Base-by-base conservation (phyloP, 441 rosid species). In the Mallotus repandus region DNA sequence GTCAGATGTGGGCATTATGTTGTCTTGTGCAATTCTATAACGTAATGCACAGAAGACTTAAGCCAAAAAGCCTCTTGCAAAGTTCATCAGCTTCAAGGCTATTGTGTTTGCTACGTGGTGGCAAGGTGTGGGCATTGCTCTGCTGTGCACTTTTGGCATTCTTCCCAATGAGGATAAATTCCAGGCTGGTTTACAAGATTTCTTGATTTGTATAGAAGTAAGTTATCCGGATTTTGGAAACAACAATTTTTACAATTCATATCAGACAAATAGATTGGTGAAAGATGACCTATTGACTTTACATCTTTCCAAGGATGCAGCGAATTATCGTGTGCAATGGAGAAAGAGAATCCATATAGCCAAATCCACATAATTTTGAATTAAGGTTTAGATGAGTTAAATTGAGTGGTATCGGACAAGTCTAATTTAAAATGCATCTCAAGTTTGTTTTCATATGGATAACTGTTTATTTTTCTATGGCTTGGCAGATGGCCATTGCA, bases 41-140 rank as follows among this genome's bases (percentile, higher is more conserved):
- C 57, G 92, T 80, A 21, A 87, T 89, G 12, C 94, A 89, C 49
- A 93, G 91, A 81, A 83, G 88, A 21, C 94, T 95, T 55, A 81
- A 78, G 68, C 84, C 85, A 9, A 93, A 78, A 91, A 82, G 83
- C 98, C 97, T 1, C 84, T 91, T 13, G 91, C 95, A 9, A 95
- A 91, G 84, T 91, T 95, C 76, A 83, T 91, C 62, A 95, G 99
- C 91, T 93, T 93, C 86, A 95, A 95, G 80, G 91, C 97, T 56
- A 89, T 95, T 45, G 97, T 91, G 46, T 93, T 95, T 65, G 97
- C 97, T 46, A 91, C 97, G 67, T 95, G 97, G 99, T 95, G 98
- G 98, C 98, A 95, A 82, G 97, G 97, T 14, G 85, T 91, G 14
- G 97, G 89, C 12, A 91, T 93, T 46, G 87, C 96, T 0, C 63